Percentiles rank a stretch among this genome's conserved stretches.
Evolutionary conservation across 2,329 filamentous ascomycete genomes (phyloP).

Genomic region (Beauveria scarabaeidicola): DNA sequence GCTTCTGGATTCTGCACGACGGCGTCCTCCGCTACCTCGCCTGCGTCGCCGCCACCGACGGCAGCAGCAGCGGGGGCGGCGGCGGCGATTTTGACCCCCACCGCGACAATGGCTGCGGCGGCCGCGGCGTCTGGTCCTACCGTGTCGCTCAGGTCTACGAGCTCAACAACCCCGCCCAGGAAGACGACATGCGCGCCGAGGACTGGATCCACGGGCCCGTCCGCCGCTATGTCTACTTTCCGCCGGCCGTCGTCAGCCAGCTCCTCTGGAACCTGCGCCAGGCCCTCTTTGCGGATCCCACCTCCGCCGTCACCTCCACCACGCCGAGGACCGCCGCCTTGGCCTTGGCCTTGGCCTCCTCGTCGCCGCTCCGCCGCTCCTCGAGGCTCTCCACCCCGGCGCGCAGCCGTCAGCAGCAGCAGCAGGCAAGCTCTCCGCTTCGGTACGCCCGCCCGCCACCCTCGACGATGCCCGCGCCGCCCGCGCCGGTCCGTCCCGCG

Average conservation of each 20-base stretch:
- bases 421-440: slow-evolving; percentile 13
- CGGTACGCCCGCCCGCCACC: slow-evolving; percentile 11
- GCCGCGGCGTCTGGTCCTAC: slow-evolving; percentile 20
- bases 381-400: neutral
- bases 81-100: slow-evolving; percentile 18
- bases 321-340: neutral
- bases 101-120: slow-evolving; percentile 16
- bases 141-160: slow-evolving; percentile 43
- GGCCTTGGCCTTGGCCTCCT: slow-evolving; percentile 13
- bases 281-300: slow-evolving; percentile 32
- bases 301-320: neutral
- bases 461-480: slow-evolving; percentile 16
- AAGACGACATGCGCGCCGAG: slow-evolving; percentile 42
- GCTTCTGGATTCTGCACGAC: slow-evolving; percentile 55
- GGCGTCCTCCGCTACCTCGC: slow-evolving; percentile 52
- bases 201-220: slow-evolving; percentile 45
- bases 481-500: neutral
- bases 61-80: neutral
- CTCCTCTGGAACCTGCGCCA: slow-evolving; percentile 50
- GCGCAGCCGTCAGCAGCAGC: neutral
- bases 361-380: neutral
- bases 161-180: slow-evolving; percentile 49
- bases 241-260: slow-evolving; percentile 48
- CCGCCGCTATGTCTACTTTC: slow-evolving; percentile 44
- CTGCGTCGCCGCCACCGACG: slow-evolving; percentile 30